Evolutionary conservation across 805 yeast genomes (phyloP), one percentile per base, ranked within the genome.

Genomic region (Yarrowia porcina): DNA sequence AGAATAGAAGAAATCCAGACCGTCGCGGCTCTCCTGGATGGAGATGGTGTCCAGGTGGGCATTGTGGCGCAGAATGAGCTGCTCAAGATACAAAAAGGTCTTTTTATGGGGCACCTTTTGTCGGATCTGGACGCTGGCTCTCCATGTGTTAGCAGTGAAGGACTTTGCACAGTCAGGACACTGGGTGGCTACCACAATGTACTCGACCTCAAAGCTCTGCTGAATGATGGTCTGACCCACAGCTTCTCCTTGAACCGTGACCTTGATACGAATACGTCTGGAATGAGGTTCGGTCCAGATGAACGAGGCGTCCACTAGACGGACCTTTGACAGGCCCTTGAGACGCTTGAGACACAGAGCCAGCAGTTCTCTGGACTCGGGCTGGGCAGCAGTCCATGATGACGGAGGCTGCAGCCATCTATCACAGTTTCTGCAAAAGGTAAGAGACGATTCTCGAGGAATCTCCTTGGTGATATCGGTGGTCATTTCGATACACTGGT

Each of bases 271-370:
- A 67, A 92, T 84, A 81, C 98, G 87, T 75, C 97, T 85, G 33
- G 97, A 90, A 75, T 92, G 98, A 1, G 98, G 98, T 77, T 92
- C 98, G 1, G 98, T 92, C 98, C 98, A 92, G 65, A 91, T 86
- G 71, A 92, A 92, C 1, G 90, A 83, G 2, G 97, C 98, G 77
- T 92, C 97, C 39, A 91, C 87, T 63, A 92, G 79, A 69, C 97
- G 79, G 47, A 92, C 94, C 71, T 90, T 92, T 66, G 83, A 86
- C 68, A 94, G 80, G 63, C 98, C 98, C 69, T 88, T 90, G 71
- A 94, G 80, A 73, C 93, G 84, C 76, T 93, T 85, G 67, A 94
- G 79, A 78, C 97, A 89, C 44, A 94, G 78, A 1, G 99, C 98
- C 66, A 94, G 79, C 61, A 94, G 79, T 74, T 94, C 98, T 75